A percentile compares a stretch with the other conserved stretches of the same genome.
Evolutionary conservation across 202 grass and related monocot genomes (phyloP).

Genomic region (Schoenoplectus triqueter): DNA sequence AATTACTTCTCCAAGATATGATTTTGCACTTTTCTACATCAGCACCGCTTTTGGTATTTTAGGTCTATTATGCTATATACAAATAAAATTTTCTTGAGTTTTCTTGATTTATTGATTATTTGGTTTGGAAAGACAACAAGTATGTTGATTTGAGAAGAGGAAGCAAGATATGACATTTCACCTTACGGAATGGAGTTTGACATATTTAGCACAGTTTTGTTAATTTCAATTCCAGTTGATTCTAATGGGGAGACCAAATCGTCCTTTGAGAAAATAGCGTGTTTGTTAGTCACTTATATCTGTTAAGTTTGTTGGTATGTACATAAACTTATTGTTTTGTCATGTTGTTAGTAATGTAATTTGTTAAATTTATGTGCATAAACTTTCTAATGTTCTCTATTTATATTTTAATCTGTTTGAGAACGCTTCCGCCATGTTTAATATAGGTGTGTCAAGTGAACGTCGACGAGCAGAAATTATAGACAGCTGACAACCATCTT

Average conservation of each 20-base stretch:
- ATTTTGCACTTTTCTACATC: too few species aligned
- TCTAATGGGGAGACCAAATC: background rate
- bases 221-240: background rate
- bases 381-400: background rate
- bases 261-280: background rate
- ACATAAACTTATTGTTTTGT: background rate
- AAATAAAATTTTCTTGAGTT: too few species aligned
- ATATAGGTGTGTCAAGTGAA: background rate
- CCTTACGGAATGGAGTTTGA: background rate
- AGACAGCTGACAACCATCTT: too few species aligned
- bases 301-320: background rate
- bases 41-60: too few species aligned
- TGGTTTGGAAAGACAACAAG: too few species aligned
- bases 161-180: background rate
- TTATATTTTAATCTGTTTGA: background rate
- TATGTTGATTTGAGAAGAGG: too few species aligned
- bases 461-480: too few species aligned
- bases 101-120: too few species aligned
- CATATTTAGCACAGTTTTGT: background rate
- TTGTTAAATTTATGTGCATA: background rate
- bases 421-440: background rate
- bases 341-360: background rate
- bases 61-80: too few species aligned
- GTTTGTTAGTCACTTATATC: background rate
- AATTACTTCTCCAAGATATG: too few species aligned